These are phyloP conservation scores for Steccherinum ochraceum DNA, from an alignment of 768 basidiomycete species.

Conservation along the genomic window DNA sequence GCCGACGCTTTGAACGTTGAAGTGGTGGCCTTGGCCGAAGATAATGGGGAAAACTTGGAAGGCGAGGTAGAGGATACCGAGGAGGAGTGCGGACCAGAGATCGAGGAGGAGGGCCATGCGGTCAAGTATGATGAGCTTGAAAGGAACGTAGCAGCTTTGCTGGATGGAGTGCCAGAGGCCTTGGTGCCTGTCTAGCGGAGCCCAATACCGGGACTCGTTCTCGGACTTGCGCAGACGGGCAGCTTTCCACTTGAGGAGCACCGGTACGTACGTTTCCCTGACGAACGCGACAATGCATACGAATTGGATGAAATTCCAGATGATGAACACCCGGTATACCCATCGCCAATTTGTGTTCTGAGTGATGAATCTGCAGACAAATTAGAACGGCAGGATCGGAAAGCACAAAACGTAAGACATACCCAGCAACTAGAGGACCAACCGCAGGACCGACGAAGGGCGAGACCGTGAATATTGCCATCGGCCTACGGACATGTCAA, in stretches of 20 bases:
- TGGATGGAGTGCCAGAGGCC: conserved; percentile 38
- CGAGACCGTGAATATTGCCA: conserved; percentile 43
- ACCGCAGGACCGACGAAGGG: conserved; percentile 51
- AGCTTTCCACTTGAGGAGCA: conserved; percentile 54
- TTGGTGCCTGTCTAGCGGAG: conserved; percentile 44
- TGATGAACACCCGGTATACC: conserved; percentile 63
- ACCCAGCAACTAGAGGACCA: conserved; percentile 53
- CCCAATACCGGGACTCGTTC: conserved; percentile 43
- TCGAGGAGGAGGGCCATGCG: conserved; percentile 73
- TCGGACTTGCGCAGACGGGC: conserved; percentile 45
- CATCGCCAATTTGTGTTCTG: conserved; percentile 60
- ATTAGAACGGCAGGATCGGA: neutral
- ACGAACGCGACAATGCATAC: conserved; percentile 49
- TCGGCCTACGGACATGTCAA: conserved; percentile 29
- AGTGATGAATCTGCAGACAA: conserved; percentile 9
- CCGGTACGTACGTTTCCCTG: conserved; percentile 62
- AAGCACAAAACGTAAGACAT: conserved; percentile 16
- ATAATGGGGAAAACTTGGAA: conserved; percentile 52
- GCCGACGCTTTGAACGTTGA: conserved; percentile 39
- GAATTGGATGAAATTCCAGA: conserved; percentile 56
- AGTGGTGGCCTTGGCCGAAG: conserved; percentile 39
- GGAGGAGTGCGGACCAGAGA: conserved; percentile 49
- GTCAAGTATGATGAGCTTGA: conserved; percentile 57
- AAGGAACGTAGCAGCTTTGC: conserved; percentile 57
- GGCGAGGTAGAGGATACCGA: conserved; percentile 39